phyloP scores from a whole-genome alignment of 495 filamentous ascomycete species.

The Chlorociboria aeruginascens region DNA sequence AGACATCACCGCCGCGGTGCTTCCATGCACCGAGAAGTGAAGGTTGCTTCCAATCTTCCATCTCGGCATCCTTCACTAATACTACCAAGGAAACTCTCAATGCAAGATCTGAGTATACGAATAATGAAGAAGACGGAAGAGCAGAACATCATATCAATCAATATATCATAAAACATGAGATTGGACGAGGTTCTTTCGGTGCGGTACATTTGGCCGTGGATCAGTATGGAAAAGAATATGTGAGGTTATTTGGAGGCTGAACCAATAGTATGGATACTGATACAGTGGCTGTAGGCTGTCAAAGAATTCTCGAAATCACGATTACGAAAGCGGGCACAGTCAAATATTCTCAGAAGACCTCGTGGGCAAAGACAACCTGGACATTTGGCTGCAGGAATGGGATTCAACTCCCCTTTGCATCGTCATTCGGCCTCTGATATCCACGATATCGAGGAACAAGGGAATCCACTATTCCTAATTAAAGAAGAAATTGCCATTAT shows the following conservation, averaged over 20 bases:
- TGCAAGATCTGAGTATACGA: constrained; percentile 76
- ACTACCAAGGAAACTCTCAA: constrained; percentile 65
- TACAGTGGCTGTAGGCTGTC: constrained; percentile 52
- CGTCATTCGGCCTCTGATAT: constrained; percentile 25
- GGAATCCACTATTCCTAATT: constrained; percentile 78
- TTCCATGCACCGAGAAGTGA: constrained; percentile 59
- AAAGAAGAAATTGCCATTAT: constrained; percentile 97
- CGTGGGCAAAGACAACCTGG: constrained; percentile 40
- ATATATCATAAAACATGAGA: constrained; percentile 89
- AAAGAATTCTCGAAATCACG: constrained; percentile 96
- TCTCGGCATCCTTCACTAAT: constrained; percentile 53
- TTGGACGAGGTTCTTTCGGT: constrained; percentile 89
- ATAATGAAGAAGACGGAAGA: constrained; percentile 68
- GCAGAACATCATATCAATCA: constrained; percentile 80
- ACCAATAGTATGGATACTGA: not conserved
- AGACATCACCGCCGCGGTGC: constrained; percentile 66
- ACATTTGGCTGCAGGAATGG: constrained; percentile 24
- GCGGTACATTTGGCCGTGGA: constrained; percentile 87
- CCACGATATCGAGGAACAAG: constrained; percentile 42
- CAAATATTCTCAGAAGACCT: constrained; percentile 69
- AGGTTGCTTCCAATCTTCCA: constrained; percentile 87
- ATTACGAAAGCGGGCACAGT: constrained; percentile 85
- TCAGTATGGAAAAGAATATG: constrained; percentile 88
- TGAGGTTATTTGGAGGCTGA: constrained; percentile 30
- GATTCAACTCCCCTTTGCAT: constrained; percentile 18